phyloP scores from a whole-genome alignment of 2,329 filamentous ascomycete species.

The Colletotrichum shisoi region DNA sequence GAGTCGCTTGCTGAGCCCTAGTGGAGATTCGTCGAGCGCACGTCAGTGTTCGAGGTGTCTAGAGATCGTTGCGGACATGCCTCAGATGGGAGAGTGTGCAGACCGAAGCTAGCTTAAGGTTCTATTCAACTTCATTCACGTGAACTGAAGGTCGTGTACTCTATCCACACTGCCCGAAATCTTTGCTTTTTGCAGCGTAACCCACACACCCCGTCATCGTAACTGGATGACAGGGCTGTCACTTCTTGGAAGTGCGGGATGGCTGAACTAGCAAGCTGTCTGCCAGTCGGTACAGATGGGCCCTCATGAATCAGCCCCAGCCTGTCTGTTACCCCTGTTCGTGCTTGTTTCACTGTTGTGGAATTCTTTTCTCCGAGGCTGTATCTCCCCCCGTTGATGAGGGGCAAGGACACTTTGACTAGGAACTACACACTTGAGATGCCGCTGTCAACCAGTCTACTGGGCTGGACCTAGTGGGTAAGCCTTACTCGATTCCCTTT shows the following conservation, averaged over 20 bases:
- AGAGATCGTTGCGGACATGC: conserved; percentile 31
- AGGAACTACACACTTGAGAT: neutral
- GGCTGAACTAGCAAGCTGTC: too few species aligned
- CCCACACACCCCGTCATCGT: neutral
- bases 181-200: neutral
- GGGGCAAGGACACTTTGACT: neutral
- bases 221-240: neutral
- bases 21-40: neutral
- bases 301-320: too few species aligned
- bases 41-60: rapidly evolving
- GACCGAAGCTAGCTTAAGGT: conserved; percentile 21
- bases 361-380: neutral
- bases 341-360: neutral
- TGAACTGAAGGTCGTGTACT: conserved; percentile 30
- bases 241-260: too few species aligned
- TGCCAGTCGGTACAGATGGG: too few species aligned
- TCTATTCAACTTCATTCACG: conserved; percentile 12
- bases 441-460: neutral
- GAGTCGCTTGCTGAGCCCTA: conserved; percentile 8
- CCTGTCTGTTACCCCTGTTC: neutral
- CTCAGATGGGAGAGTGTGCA: conserved; percentile 35
- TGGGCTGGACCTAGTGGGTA: neutral
- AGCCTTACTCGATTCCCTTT: neutral
- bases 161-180: conserved; percentile 33
- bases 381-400: neutral